Conservation (phyloP, 2,329 filamentous ascomycete species). For the Macrophomina tecta region DNA sequence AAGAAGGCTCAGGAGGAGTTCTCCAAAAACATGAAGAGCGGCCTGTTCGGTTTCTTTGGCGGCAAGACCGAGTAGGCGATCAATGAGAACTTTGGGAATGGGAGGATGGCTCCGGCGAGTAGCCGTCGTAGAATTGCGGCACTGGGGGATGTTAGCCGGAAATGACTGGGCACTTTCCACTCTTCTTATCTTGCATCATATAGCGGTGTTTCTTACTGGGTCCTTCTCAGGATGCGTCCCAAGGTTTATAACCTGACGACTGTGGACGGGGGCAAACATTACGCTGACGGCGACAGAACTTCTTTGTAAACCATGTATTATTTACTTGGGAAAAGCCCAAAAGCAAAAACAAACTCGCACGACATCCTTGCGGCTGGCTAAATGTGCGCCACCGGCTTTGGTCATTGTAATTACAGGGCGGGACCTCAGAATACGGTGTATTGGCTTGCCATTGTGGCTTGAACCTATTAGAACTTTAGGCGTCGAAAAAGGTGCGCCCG, state of each 20-base stretch:
- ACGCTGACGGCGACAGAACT: conserved; percentile 21
- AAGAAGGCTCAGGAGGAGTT: conserved; percentile 90
- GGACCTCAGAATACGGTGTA: not conserved
- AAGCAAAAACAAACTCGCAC: conserved; percentile 1
- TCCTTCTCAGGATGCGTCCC: not conserved
- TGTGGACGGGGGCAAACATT: conserved; percentile 1
- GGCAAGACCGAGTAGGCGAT: conserved; percentile 15
- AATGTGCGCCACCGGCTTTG: not conserved
- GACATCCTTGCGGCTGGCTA: not conserved
- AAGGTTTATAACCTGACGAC: not conserved
- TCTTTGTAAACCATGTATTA: conserved; percentile 26
- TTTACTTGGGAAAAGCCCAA: conserved; percentile 9
- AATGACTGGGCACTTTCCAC: not conserved
- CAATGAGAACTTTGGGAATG: not conserved
- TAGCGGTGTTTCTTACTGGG: not conserved
- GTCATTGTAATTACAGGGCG: not conserved
- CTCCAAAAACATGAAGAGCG: conserved; percentile 89
- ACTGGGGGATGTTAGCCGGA: not conserved
- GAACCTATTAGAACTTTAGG: no score
- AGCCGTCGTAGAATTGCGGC: not conserved
- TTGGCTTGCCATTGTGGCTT: not conserved
- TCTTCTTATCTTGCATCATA: conserved; percentile 13
- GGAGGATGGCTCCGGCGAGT: not conserved
- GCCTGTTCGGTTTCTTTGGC: conserved; percentile 66
- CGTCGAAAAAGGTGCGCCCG: no score